These are phyloP conservation scores for Chrysoporthe cubensis DNA, from an alignment of 2,329 filamentous ascomycete genomes.

Conservation along the genomic window DNA sequence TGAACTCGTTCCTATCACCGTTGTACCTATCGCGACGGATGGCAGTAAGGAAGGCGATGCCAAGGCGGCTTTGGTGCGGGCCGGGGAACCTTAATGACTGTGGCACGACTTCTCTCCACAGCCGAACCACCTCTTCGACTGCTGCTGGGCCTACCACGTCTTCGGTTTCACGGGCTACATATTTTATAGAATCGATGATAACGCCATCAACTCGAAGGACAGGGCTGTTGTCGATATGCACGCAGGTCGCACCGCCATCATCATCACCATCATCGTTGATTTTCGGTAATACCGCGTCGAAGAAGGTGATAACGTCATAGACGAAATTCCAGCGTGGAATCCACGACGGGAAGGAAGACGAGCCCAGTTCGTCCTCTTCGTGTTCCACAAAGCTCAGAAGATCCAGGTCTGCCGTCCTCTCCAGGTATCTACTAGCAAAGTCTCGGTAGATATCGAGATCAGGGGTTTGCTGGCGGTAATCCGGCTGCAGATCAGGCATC, in stretches of 20 bases:
- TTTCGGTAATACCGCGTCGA: neutral
- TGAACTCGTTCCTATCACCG: neutral
- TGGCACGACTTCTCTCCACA: slow-evolving; percentile 6
- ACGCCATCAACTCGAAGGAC: slow-evolving; percentile 3
- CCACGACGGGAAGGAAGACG: slow-evolving; percentile 36
- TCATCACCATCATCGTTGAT: neutral
- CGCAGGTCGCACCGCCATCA: neutral
- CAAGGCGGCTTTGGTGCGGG: neutral
- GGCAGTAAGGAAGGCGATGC: neutral
- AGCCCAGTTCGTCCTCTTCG: slow-evolving; percentile 41
- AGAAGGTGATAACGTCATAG: no score
- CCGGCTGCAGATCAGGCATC: slow-evolving; percentile 9
- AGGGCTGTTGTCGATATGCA: no score
- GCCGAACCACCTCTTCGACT: neutral
- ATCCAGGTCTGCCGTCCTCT: slow-evolving; percentile 11
- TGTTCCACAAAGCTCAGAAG: slow-evolving; percentile 9
- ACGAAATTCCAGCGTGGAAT: slow-evolving; percentile 18
- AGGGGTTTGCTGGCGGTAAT: slow-evolving; percentile 5
- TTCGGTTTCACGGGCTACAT: neutral
- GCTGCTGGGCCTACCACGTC: neutral
- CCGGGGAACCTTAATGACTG: neutral
- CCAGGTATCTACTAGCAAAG: slow-evolving; percentile 12
- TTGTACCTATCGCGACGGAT: neutral
- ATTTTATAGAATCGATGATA: slow-evolving; percentile 6
- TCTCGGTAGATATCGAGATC: slow-evolving; percentile 21